Conservation (phyloP, 352 stramenopile genomes). For the Globisporangium acanthophoron region DNA sequence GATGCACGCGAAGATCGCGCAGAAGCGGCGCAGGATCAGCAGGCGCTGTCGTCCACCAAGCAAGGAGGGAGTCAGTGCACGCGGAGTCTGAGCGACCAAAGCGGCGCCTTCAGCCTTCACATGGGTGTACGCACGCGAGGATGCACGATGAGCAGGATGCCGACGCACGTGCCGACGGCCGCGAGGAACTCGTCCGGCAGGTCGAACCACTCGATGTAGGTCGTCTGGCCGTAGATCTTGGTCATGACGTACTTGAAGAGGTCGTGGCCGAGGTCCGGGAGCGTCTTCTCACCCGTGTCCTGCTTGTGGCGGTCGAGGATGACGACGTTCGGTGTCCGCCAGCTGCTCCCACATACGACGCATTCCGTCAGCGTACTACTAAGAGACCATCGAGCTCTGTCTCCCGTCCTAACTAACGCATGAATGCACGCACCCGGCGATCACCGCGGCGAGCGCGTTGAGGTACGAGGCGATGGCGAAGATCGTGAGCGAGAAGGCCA, state of each 20-base stretch:
- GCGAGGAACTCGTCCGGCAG: conserved; percentile 81
- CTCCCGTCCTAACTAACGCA: no score
- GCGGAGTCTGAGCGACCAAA: not conserved
- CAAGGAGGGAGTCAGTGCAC: no score
- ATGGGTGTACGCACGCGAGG: conserved; percentile 40
- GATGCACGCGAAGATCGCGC: conserved; percentile 80
- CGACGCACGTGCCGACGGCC: conserved; percentile 58
- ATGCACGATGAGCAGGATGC: conserved; percentile 65
- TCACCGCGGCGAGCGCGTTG: conserved; percentile 75
- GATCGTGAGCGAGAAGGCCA: conserved; percentile 73
- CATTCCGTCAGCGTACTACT: not conserved
- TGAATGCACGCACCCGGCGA: conserved; percentile 41
- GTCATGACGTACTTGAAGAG: conserved; percentile 85
- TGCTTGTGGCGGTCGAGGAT: conserved; percentile 62
- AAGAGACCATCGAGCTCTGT: no score
- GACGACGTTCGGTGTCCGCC: conserved; percentile 80
- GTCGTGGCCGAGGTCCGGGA: conserved; percentile 81
- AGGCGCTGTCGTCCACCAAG: conserved; percentile 34
- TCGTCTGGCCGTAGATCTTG: conserved; percentile 72
- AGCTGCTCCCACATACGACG: conserved; percentile 22
- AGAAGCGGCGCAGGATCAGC: conserved; percentile 80
- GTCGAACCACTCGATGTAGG: conserved; percentile 83
- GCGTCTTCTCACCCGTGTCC: conserved; percentile 62
- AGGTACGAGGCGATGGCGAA: conserved; percentile 83
- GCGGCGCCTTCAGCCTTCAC: not conserved